Percentiles rank a stretch among this genome's conserved stretches.
Evolutionary conservation across 108 stramenopile species (phyloP).

Genomic region (Skeletonema menzelii): DNA sequence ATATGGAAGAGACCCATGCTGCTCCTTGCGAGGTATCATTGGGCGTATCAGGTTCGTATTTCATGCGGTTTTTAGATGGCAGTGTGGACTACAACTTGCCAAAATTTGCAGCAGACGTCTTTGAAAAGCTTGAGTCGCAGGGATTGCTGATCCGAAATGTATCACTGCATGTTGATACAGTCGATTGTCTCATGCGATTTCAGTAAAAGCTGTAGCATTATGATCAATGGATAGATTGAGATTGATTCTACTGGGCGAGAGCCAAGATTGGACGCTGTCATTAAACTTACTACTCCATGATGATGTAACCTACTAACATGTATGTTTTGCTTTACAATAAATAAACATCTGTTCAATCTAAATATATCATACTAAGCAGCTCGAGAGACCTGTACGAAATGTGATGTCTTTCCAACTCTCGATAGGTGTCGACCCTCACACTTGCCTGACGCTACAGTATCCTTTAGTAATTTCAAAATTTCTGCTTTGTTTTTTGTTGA

Average conservation of each 20-base stretch:
- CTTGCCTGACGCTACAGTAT: not conserved
- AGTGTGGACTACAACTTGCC: constrained; percentile 75
- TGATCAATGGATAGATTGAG: not conserved
- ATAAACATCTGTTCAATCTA: not conserved
- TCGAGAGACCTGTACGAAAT: not conserved
- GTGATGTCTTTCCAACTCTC: not conserved
- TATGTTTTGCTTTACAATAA: constrained; percentile 5
- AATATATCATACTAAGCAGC: not conserved
- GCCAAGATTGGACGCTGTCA: no score
- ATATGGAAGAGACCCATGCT: constrained; percentile 29
- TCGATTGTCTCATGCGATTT: constrained; percentile 41
- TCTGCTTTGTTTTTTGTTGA: constrained; percentile 36
- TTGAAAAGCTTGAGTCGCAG: constrained; percentile 51
- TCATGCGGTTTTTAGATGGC: constrained; percentile 77
- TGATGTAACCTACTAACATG: not conserved
- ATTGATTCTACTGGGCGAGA: no score
- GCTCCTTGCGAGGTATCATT: constrained; percentile 76
- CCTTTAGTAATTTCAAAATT: constrained; percentile 6
- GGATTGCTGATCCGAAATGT: constrained; percentile 36
- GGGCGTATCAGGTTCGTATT: constrained; percentile 72
- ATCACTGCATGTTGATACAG: constrained; percentile 27
- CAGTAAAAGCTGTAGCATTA: not conserved
- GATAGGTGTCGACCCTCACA: not conserved
- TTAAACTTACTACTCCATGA: no score
- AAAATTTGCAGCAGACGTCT: constrained; percentile 52